Evolutionary conservation across 225 moss, liverwort and hornwort species (phyloP).

Genomic region (Marchantia polymorpha): DNA sequence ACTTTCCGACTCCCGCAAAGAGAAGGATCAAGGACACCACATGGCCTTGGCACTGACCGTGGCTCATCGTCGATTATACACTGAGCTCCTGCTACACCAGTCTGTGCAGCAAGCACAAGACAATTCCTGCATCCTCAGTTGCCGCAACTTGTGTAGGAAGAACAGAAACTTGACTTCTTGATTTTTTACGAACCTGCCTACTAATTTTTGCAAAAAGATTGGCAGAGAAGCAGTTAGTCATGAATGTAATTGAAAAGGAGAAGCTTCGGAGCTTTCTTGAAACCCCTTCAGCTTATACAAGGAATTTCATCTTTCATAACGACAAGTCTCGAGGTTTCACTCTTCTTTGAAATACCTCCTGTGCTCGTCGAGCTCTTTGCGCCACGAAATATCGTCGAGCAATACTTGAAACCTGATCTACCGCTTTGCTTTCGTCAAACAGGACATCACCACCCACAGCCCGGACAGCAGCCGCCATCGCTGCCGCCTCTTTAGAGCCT

Average conservation of each 20-base stretch:
- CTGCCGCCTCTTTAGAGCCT: slow-evolving; percentile 95
- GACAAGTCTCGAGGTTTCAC: not conserved
- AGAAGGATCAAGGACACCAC: slow-evolving; percentile 69
- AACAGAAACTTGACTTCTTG: not conserved
- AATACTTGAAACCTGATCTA: slow-evolving; percentile 93
- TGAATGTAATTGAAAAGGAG: too few relatives aligned
- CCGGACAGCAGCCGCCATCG: slow-evolving; percentile 97
- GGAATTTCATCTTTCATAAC: not conserved
- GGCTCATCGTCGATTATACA: slow-evolving; percentile 99
- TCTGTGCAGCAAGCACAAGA: slow-evolving; percentile 48
- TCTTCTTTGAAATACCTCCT: slow-evolving; percentile 56
- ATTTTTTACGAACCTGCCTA: not conserved
- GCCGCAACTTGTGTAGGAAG: not conserved
- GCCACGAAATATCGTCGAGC: slow-evolving; percentile 88
- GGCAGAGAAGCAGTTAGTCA: too few relatives aligned
- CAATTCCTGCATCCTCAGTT: slow-evolving; percentile 18
- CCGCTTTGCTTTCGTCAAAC: slow-evolving; percentile 83
- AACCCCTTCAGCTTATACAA: too few relatives aligned
- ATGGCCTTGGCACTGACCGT: slow-evolving; percentile 75
- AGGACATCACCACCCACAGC: slow-evolving; percentile 95
- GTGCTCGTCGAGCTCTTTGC: slow-evolving; percentile 90
- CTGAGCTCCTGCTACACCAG: slow-evolving; percentile 88
- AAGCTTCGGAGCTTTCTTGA: too few relatives aligned
- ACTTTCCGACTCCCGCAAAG: slow-evolving; percentile 91
- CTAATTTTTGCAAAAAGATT: not conserved